Conservation (phyloP, 306 rosid species). For the Prunus salicina region DNA sequence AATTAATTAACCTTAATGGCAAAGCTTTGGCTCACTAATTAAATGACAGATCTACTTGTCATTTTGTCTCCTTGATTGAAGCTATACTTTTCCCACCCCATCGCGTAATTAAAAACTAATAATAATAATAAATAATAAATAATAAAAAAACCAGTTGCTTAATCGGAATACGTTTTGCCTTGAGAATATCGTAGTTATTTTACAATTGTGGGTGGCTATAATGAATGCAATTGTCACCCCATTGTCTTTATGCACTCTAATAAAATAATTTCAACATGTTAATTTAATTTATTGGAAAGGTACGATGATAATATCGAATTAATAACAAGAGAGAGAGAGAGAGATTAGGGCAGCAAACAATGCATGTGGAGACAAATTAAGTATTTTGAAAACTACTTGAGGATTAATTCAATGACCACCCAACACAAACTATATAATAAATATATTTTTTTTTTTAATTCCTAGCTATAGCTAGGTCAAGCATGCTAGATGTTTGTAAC, state of each 20-base stretch:
- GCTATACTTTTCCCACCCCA: slow-evolving; percentile 31
- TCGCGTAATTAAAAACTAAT: background rate
- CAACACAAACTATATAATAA: background rate
- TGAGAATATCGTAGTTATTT: slow-evolving; percentile 2
- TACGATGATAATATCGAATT: slow-evolving; percentile 22
- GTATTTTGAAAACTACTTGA: background rate
- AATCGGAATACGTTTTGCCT: background rate
- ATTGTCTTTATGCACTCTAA: background rate
- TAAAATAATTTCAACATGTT: background rate
- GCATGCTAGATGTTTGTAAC: background rate
- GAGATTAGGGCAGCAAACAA: background rate
- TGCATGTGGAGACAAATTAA: background rate
- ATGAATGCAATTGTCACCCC: slow-evolving; percentile 5
- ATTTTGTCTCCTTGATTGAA: slow-evolving; percentile 50
- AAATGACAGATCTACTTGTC: slow-evolving; percentile 31
- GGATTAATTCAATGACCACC: background rate
- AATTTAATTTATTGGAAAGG: slow-evolving; percentile 31
- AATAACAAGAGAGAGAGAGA: background rate
- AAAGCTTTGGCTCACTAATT: background rate
- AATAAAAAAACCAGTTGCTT: background rate
- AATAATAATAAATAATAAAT: background rate
- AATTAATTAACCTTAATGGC: background rate
- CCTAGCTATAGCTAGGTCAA: too few relatives aligned
- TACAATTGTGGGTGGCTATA: background rate
- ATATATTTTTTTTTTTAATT: too few relatives aligned